A percentile compares a stretch with the other conserved stretches of the same genome.
Conservation (phyloP, 1,139 yeast genomes). For the Yamadazyma spencermartinsiae region DNA sequence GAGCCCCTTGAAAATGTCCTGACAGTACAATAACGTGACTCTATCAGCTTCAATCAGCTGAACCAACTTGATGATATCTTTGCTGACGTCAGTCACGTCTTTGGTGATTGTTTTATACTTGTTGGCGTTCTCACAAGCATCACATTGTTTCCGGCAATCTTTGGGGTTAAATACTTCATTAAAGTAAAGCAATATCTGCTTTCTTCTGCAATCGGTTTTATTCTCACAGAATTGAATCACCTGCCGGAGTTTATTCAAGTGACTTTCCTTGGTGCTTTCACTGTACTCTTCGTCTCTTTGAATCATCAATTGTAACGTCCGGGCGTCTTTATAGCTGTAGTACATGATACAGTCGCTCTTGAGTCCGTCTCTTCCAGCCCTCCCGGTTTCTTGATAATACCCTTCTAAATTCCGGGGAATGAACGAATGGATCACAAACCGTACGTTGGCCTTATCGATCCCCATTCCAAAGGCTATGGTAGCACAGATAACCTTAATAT, state of each 20-base stretch:
- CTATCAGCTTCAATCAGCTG: slow-evolving; percentile 53
- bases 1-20: slow-evolving; percentile 81
- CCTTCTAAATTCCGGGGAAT: slow-evolving; percentile 92
- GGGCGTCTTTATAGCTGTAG: slow-evolving; percentile 75
- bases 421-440: slow-evolving; percentile 88
- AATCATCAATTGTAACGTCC: slow-evolving; percentile 73
- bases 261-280: slow-evolving; percentile 69
- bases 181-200: slow-evolving; percentile 85
- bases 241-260: slow-evolving; percentile 72
- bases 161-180: slow-evolving; percentile 75
- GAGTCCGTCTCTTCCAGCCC: slow-evolving; percentile 95
- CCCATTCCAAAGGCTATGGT: slow-evolving; percentile 99
- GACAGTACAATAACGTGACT: slow-evolving; percentile 79
- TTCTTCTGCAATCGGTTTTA: slow-evolving; percentile 83
- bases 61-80: slow-evolving; percentile 60
- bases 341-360: slow-evolving; percentile 80
- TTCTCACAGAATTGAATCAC: slow-evolving; percentile 94
- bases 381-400: slow-evolving; percentile 97
- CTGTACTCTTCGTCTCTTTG: slow-evolving; percentile 72
- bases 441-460: slow-evolving; percentile 91
- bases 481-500: slow-evolving; percentile 81
- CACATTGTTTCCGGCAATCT: slow-evolving; percentile 75
- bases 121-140: slow-evolving; percentile 68
- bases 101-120: slow-evolving; percentile 45
- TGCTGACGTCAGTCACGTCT: slow-evolving; percentile 72